Conservation (phyloP, 371 early-diverging fungal genomes). For the Actinomortierella wolfii region DNA sequence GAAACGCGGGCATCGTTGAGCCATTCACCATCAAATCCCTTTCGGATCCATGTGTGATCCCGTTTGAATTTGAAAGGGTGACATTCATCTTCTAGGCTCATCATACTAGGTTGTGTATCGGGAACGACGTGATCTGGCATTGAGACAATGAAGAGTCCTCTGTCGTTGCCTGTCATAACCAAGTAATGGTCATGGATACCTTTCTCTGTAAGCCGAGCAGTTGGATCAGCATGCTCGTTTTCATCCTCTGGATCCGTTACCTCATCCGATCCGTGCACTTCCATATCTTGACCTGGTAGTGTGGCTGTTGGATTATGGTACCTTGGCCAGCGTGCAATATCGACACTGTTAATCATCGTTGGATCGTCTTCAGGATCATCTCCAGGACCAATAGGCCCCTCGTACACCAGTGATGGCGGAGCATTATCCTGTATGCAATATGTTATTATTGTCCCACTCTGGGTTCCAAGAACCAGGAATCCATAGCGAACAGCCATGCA, state of each 20-base stretch:
- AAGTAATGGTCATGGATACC: conserved; percentile 36
- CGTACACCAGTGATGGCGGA: conserved; percentile 45
- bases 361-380: conserved; percentile 37
- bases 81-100: neutral
- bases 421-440: conserved; percentile 53
- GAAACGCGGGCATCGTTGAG: conserved; percentile 64
- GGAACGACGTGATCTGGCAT: conserved; percentile 32
- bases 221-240: conserved; percentile 9
- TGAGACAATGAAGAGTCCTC: conserved; percentile 20
- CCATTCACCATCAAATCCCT: conserved; percentile 49
- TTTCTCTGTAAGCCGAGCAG: conserved; percentile 10
- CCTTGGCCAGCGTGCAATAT: conserved; percentile 58
- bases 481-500: conserved; percentile 61
- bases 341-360: conserved; percentile 58
- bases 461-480: conserved; percentile 59
- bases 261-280: neutral
- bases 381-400: conserved; percentile 35
- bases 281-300: no score
- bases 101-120: neutral
- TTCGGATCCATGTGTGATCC: conserved; percentile 31
- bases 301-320: conserved; percentile 2
- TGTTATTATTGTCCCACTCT: conserved; percentile 53
- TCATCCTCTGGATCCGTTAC: conserved; percentile 1
- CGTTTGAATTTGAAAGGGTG: conserved; percentile 21
- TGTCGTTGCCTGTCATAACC: conserved; percentile 27